These are phyloP conservation scores for Hypoxylon rubiginosum DNA, from an alignment of 2,329 filamentous ascomycete genomes.

Conservation along the genomic window DNA sequence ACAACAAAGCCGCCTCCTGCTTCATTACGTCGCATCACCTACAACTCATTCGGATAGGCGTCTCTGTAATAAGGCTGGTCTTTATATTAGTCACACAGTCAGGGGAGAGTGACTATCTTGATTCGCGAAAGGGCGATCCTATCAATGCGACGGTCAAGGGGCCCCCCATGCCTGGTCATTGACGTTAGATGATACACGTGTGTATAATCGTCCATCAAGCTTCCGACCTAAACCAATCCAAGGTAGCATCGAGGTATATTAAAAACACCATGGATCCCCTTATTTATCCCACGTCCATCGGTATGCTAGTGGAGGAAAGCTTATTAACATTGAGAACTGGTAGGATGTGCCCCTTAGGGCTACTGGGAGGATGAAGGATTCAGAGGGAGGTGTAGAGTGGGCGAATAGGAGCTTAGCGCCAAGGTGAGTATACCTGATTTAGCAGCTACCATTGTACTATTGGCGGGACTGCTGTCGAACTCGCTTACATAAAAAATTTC, in stretches of 20 bases:
- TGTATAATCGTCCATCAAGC: conserved; percentile 19
- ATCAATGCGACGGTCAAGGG: conserved; percentile 26
- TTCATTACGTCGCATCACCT: conserved; percentile 32
- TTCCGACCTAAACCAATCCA: conserved; percentile 16
- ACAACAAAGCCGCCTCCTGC: conserved; percentile 22
- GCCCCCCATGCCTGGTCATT: conserved; percentile 5
- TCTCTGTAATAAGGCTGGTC: conserved; percentile 36
- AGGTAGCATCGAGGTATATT: conserved; percentile 31
- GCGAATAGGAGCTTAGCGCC: conserved; percentile 25
- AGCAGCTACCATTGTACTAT: conserved; percentile 17
- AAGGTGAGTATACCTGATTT: conserved; percentile 24
- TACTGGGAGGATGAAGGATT: conserved; percentile 38
- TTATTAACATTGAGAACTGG: conserved; percentile 25
- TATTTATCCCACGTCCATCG: conserved; percentile 4
- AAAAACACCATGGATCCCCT: conserved; percentile 28
- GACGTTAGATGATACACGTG: conserved; percentile 30
- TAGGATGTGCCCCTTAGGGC: conserved; percentile 29
- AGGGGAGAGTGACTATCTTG: conserved; percentile 26
- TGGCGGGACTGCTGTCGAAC: too few relatives aligned
- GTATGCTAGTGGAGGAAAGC: conserved; percentile 11
- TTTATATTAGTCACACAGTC: conserved; percentile 33
- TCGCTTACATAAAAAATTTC: conserved; percentile 28
- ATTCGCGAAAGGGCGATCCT: conserved; percentile 26
- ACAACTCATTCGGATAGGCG: conserved; percentile 27
- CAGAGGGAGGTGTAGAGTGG: conserved; percentile 5